Conservation (phyloP, 1,139 yeast species). For the Wickerhamiella infanticola region DNA sequence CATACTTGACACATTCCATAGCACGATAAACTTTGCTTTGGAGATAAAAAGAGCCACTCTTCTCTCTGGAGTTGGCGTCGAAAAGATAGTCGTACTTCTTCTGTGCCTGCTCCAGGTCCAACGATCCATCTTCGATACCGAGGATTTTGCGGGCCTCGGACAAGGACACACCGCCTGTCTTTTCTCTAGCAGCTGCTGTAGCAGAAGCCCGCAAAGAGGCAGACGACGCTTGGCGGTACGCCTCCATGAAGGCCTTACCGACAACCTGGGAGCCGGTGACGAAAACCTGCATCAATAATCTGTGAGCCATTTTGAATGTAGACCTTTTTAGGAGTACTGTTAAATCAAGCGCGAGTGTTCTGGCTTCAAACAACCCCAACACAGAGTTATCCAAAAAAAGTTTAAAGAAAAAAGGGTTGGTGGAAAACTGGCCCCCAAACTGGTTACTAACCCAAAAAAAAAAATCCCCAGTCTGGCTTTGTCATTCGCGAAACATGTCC, state of each 20-base stretch:
- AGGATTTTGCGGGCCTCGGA: conserved; percentile 88
- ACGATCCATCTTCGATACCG: conserved; percentile 44
- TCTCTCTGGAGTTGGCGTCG: conserved; percentile 78
- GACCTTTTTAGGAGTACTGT: neutral
- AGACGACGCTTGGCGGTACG: conserved; percentile 90
- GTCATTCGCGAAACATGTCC: neutral
- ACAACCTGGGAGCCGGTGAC: conserved; percentile 92
- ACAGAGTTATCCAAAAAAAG: too few species aligned
- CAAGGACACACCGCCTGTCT: conserved; percentile 64
- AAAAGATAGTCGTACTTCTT: conserved; percentile 71
- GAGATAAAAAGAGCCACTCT: conserved; percentile 83
- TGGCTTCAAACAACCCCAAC: too few species aligned
- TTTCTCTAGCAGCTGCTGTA: conserved; percentile 39
- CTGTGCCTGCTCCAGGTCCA: conserved; percentile 50
- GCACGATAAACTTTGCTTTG: conserved; percentile 87
- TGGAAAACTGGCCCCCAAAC: too few species aligned
- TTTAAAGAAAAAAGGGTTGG: too few species aligned
- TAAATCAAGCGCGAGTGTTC: neutral
- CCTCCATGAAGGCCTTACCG: conserved; percentile 93
- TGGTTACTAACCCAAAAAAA: too few species aligned
- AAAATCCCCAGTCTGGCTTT: neutral
- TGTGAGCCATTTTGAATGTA: conserved; percentile 47
- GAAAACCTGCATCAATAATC: conserved; percentile 75
- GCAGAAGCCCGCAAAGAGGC: conserved; percentile 62
- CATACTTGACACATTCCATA: conserved; percentile 46